Conservation (phyloP, 192 early-diverging fungal species). For the Backusella psychrophila region DNA sequence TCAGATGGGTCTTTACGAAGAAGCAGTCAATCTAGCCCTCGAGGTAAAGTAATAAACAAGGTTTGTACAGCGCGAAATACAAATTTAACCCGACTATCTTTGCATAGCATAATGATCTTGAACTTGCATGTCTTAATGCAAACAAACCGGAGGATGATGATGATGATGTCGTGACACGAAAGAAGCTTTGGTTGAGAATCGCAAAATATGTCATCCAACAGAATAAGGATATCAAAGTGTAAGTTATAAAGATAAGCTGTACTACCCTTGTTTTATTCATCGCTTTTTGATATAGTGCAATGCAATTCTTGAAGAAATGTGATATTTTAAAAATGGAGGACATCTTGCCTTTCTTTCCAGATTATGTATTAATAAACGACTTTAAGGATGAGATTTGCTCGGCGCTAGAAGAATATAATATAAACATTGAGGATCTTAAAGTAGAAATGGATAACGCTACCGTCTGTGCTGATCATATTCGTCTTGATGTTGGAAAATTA, state of each 20-base stretch:
- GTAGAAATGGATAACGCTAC: constrained; percentile 95
- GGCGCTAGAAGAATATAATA: constrained; percentile 90
- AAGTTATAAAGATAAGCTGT: constrained; percentile 5
- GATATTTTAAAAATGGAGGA: constrained; percentile 92
- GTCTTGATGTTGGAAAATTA: constrained; percentile 82
- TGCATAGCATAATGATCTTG: constrained; percentile 75
- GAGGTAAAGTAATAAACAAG: constrained; percentile 45
- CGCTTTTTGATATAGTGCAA: constrained; percentile 55
- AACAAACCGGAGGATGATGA: constrained; percentile 86
- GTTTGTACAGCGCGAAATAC: background rate
- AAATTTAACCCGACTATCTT: background rate
- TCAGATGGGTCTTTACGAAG: constrained; percentile 82
- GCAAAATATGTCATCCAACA: constrained; percentile 87
- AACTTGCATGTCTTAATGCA: constrained; percentile 86
- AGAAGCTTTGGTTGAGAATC: constrained; percentile 91
- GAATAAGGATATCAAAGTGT: constrained; percentile 82
- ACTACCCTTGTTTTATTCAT: background rate
- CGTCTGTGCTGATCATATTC: constrained; percentile 85
- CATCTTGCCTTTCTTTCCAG: constrained; percentile 96
- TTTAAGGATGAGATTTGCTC: constrained; percentile 93
- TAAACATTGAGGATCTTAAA: constrained; percentile 83
- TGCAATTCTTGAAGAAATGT: constrained; percentile 76
- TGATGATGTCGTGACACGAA: constrained; percentile 68
- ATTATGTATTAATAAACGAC: constrained; percentile 95
- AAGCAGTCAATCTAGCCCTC: constrained; percentile 88